Conservation (phyloP, 345 rosid species). For the Hibiscus tridactylites region DNA sequence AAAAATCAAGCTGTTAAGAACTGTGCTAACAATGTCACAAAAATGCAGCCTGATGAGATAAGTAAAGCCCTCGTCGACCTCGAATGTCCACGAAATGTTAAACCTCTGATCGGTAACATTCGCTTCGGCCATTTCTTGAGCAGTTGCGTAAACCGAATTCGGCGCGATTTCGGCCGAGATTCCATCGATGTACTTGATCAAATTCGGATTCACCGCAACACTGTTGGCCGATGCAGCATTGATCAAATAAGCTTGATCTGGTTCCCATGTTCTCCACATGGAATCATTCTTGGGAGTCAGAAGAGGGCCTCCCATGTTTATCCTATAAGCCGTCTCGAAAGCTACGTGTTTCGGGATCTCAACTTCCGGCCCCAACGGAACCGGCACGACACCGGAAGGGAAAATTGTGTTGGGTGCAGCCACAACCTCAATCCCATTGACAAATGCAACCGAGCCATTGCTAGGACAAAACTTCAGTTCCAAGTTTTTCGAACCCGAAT, state of each 20-base stretch:
- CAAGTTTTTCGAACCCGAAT: conserved; percentile 7
- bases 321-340: conserved; percentile 16
- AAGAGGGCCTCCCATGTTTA: conserved; percentile 20
- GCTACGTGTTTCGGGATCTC: conserved; percentile 8
- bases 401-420: neutral
- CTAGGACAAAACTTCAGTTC: conserved; percentile 13
- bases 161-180: conserved; percentile 15
- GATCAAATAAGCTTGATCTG: conserved; percentile 11
- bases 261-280: conserved; percentile 20
- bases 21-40: conserved; percentile 19
- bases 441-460: conserved; percentile 14
- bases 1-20: conserved; percentile 14
- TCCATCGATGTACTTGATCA: conserved; percentile 18
- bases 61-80: conserved; percentile 15
- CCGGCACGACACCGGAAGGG: conserved; percentile 11
- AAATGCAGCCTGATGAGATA: conserved; percentile 22
- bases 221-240: conserved; percentile 10
- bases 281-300: conserved; percentile 14
- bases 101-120: conserved; percentile 11
- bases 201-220: conserved; percentile 8
- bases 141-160: conserved; percentile 22
- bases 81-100: conserved; percentile 19
- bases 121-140: conserved; percentile 22
- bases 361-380: conserved; percentile 15
- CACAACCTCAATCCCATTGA: conserved; percentile 19